Conservation (phyloP, 805 yeast species). For the Scheffersomyces amazonensis region DNA sequence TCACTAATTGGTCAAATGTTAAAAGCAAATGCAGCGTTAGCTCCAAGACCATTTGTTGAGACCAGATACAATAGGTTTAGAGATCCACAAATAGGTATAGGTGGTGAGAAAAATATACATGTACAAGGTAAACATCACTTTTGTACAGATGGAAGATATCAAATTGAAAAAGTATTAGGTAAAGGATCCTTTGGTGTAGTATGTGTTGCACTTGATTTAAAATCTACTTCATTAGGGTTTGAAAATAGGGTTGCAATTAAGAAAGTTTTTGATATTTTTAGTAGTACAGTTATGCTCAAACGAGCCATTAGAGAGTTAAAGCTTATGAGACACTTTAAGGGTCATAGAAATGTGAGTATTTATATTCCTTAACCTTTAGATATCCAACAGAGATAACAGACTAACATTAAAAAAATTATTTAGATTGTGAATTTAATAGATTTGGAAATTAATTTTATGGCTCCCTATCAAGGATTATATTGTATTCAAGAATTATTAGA, state of each 20-base stretch:
- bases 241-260: constrained; percentile 63
- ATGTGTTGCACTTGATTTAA: constrained; percentile 65
- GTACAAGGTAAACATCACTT: too few relatives aligned
- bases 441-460: constrained; percentile 61
- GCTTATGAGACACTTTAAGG: constrained; percentile 77
- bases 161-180: constrained; percentile 59
- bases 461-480: constrained; percentile 82
- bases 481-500: constrained; percentile 86
- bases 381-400: not conserved
- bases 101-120: too few relatives aligned
- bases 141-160: constrained; percentile 59
- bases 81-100: too few relatives aligned
- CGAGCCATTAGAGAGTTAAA: constrained; percentile 83
- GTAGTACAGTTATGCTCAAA: constrained; percentile 62
- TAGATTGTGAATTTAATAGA: constrained; percentile 70
- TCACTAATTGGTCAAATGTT: too few relatives aligned
- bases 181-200: constrained; percentile 88
- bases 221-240: constrained; percentile 19
- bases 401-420: not conserved
- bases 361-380: not conserved
- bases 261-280: constrained; percentile 70
- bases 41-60: too few relatives aligned
- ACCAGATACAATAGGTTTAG: not conserved
- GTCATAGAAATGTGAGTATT: constrained; percentile 65
- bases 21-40: too few relatives aligned